phyloP scores from a whole-genome alignment of 2,329 filamentous ascomycete species.

The Exophiala oligosperma region DNA sequence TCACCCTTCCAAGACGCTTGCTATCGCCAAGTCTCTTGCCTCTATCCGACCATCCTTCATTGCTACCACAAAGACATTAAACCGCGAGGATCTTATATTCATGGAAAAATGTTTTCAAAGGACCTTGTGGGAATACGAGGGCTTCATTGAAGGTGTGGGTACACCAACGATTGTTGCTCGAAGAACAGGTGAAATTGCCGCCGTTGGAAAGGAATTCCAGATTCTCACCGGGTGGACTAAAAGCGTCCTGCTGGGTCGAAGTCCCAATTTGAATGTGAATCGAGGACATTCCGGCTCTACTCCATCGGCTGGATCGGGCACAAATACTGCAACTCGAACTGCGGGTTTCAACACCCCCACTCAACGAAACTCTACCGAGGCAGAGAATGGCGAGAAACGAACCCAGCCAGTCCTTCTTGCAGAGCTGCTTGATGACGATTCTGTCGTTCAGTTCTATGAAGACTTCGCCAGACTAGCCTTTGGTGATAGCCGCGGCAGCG shows the following conservation, averaged over 20 bases:
- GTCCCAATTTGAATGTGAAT: conserved; percentile 85
- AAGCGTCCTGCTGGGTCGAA: conserved; percentile 82
- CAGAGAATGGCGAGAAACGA: conserved; percentile 39
- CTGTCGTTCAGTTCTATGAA: conserved; percentile 91
- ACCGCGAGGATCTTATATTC: conserved; percentile 85
- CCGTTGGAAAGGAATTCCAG: conserved; percentile 95
- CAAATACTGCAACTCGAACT: conserved; percentile 38
- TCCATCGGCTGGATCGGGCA: conserved; percentile 39
- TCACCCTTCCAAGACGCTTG: conserved; percentile 70
- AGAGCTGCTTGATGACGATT: conserved; percentile 90
- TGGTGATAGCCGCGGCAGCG: conserved; percentile 81
- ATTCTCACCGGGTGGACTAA: conserved; percentile 93
- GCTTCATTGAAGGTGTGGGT: conserved; percentile 83
- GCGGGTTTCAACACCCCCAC: conserved; percentile 50
- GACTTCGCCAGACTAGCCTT: conserved; percentile 93
- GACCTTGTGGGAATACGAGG: conserved; percentile 88
- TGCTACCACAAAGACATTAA: conserved; percentile 84
- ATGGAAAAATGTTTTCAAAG: conserved; percentile 98
- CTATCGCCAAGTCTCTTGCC: conserved; percentile 83
- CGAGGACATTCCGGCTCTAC: conserved; percentile 51
- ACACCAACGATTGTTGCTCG: conserved; percentile 91
- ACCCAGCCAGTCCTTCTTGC: conserved; percentile 84
- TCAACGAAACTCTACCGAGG: conserved; percentile 9
- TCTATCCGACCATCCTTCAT: conserved; percentile 93
- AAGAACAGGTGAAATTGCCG: conserved; percentile 90